Evolutionary conservation across 2,329 filamentous ascomycete genomes (phyloP).

Genomic region (Cercospora beticola): DNA sequence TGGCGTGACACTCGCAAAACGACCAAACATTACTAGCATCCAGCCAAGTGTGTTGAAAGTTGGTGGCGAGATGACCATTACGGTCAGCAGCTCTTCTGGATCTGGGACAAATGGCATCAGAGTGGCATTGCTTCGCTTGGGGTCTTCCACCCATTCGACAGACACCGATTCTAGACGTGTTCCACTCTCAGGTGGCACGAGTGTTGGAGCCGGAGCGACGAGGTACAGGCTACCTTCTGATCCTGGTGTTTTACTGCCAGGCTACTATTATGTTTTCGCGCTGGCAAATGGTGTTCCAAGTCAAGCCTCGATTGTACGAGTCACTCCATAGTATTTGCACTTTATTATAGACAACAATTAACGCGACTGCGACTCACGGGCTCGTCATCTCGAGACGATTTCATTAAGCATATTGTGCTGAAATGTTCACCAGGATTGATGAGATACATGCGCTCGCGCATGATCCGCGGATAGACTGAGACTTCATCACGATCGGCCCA

Average conservation of each 20-base stretch:
- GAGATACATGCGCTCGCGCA: too few species aligned
- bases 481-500: too few species aligned
- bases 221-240: constrained; percentile 2
- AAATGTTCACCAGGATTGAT: too few species aligned
- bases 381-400: too few species aligned
- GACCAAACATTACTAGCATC: neutral
- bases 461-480: too few species aligned
- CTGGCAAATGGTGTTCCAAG: neutral
- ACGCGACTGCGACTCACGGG: too few species aligned
- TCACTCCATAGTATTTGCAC: neutral
- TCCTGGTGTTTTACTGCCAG: neutral
- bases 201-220: neutral
- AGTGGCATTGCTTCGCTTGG: neutral
- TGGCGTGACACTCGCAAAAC: neutral
- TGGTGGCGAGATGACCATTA: neutral
- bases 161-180: neutral
- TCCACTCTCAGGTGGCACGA: neutral
- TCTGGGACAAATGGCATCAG: neutral
- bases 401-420: too few species aligned
- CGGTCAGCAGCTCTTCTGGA: neutral
- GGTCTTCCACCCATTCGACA: neutral
- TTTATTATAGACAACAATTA: too few species aligned
- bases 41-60: neutral
- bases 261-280: constrained; percentile 6
- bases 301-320: neutral